These are phyloP conservation scores for Populus trichocarpa DNA, from an alignment of 441 rosid genomes.

Conservation along the genomic window DNA sequence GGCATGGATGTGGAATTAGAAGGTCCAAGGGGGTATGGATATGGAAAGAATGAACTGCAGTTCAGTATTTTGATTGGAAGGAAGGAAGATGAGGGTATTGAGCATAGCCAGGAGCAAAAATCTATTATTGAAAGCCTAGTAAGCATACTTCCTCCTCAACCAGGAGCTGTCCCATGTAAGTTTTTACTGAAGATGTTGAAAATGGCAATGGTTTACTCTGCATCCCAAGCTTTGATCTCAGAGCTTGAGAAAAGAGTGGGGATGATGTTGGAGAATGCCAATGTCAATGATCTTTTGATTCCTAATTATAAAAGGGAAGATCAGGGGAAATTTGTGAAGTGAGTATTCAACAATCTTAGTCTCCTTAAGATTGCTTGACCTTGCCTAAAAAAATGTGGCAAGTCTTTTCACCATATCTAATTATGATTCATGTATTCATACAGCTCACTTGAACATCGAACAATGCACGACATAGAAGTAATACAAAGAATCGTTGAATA, in stretches of 20 bases:
- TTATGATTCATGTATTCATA: constrained; percentile 12
- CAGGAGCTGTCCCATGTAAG: constrained; percentile 58
- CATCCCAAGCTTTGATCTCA: constrained; percentile 64
- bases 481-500: constrained; percentile 73
- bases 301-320: constrained; percentile 60
- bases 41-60: constrained; percentile 56
- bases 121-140: constrained; percentile 63
- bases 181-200: constrained; percentile 67
- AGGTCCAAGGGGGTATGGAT: constrained; percentile 59
- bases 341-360: constrained; percentile 27
- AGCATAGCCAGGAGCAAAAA: constrained; percentile 45
- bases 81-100: constrained; percentile 36
- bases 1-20: constrained; percentile 50
- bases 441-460: constrained; percentile 52
- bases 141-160: constrained; percentile 61
- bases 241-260: constrained; percentile 78
- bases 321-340: constrained; percentile 46
- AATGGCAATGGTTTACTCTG: constrained; percentile 59
- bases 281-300: constrained; percentile 64
- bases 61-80: constrained; percentile 41
- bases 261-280: constrained; percentile 55
- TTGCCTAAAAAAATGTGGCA: constrained; percentile 1
- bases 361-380: constrained; percentile 11
- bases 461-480: constrained; percentile 58
- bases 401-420: not conserved